These are phyloP conservation scores for Ophiostoma australiae DNA, from an alignment of 2,329 filamentous ascomycete genomes.

Conservation along the genomic window DNA sequence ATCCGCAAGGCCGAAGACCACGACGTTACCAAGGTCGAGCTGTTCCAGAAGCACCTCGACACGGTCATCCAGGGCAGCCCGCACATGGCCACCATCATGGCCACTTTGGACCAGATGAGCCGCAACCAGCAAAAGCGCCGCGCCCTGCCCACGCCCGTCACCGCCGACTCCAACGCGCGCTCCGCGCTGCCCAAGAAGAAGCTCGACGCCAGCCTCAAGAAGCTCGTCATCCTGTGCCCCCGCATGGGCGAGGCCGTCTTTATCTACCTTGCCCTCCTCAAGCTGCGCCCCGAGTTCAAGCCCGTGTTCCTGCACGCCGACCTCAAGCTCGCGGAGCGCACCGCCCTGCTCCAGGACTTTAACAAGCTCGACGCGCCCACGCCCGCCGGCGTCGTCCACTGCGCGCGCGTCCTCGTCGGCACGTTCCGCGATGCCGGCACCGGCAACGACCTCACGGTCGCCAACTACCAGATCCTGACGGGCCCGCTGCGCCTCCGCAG, in stretches of 20 bases:
- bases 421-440: conserved; percentile 29
- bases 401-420: conserved; percentile 25
- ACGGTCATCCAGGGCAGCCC: conserved; percentile 25
- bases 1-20: conserved; percentile 25
- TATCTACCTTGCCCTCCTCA: conserved; percentile 27
- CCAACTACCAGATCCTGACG: conserved; percentile 30
- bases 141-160: conserved; percentile 13
- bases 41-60: conserved; percentile 27
- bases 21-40: conserved; percentile 24
- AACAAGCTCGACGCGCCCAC: conserved; percentile 22
- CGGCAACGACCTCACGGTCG: conserved; percentile 27
- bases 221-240: conserved; percentile 29
- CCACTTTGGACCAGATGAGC: conserved; percentile 26
- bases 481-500: conserved; percentile 28
- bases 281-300: conserved; percentile 22
- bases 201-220: conserved; percentile 25
- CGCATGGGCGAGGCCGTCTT: conserved; percentile 29
- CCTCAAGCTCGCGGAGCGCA: conserved; percentile 26
- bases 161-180: conserved; percentile 4
- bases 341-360: conserved; percentile 26
- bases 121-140: conserved; percentile 22
- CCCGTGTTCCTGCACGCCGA: conserved; percentile 28
- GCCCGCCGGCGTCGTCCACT: conserved; percentile 12
- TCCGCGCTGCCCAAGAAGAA: conserved; percentile 20
- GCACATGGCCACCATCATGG: conserved; percentile 25